Conservation (phyloP, 495 filamentous ascomycete species). For the Penicillium subrubescens region DNA sequence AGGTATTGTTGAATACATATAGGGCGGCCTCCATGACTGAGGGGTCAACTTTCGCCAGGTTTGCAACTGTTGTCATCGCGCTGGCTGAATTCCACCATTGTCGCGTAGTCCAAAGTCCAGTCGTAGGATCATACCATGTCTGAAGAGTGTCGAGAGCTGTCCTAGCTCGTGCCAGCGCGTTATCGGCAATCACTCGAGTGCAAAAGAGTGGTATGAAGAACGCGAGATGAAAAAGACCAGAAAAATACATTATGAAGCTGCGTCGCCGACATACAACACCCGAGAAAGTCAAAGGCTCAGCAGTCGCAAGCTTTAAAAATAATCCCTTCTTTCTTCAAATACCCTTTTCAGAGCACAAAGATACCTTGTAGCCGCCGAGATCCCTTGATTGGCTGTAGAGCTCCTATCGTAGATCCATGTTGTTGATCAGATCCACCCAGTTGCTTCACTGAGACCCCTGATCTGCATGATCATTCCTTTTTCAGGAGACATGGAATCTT, state of each 20-base stretch:
- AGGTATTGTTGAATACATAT: slow-evolving; percentile 48
- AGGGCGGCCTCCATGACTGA: slow-evolving; percentile 30
- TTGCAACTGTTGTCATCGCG: slow-evolving; percentile 61
- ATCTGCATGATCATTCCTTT: slow-evolving; percentile 26
- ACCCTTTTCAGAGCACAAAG: slow-evolving; percentile 17
- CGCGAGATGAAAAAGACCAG: slow-evolving; percentile 9
- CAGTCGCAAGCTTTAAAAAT: slow-evolving; percentile 17
- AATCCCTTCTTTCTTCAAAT: slow-evolving; percentile 9
- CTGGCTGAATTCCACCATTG: slow-evolving; percentile 83
- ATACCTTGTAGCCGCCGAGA: slow-evolving; percentile 15
- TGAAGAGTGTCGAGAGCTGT: slow-evolving; percentile 55
- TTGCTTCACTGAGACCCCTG: slow-evolving; percentile 15
- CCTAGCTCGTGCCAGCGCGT: slow-evolving; percentile 39
- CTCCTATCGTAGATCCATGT: not conserved
- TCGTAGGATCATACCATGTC: slow-evolving; percentile 60
- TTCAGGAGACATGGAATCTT: not conserved
- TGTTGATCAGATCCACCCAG: slow-evolving; percentile 14
- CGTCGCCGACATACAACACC: slow-evolving; percentile 9
- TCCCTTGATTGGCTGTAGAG: slow-evolving; percentile 23
- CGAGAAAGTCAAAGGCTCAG: not conserved
- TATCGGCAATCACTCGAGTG: slow-evolving; percentile 16
- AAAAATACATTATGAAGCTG: slow-evolving; percentile 18
- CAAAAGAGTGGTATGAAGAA: slow-evolving; percentile 11
- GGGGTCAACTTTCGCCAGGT: slow-evolving; percentile 55
- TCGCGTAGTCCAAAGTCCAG: slow-evolving; percentile 66